phyloP scores from a whole-genome alignment of 495 filamentous ascomycete species.

The Evansstolkia leycettana region DNA sequence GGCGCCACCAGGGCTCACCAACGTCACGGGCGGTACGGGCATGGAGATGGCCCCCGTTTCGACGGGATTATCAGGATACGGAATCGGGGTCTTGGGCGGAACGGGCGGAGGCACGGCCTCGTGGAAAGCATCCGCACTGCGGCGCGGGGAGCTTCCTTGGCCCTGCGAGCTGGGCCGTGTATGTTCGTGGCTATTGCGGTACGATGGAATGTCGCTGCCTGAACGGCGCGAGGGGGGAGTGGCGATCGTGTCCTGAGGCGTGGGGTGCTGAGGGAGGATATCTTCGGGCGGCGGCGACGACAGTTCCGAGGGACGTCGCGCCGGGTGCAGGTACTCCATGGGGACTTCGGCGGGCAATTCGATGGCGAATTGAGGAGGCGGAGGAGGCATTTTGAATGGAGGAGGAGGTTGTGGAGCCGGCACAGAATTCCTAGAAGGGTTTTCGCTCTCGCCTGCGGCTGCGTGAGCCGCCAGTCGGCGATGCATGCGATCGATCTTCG shows the following conservation, averaged over 20 bases:
- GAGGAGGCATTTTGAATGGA: conserved; percentile 20
- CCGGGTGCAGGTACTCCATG: conserved; percentile 20
- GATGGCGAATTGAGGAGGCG: conserved; percentile 39
- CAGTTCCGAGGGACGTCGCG: conserved; percentile 45
- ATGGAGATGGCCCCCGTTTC: conserved; percentile 18
- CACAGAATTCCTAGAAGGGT: background rate
- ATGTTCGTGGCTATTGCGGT: conserved; percentile 24
- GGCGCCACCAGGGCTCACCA: conserved; percentile 5
- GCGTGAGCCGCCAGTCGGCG: conserved; percentile 27
- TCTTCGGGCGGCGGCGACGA: conserved; percentile 12
- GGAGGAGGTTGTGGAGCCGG: conserved; percentile 7
- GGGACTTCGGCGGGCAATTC: conserved; percentile 52
- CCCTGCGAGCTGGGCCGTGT: conserved; percentile 23
- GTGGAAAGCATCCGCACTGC: conserved; percentile 31
- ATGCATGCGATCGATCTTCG: conserved; percentile 65
- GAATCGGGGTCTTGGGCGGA: conserved; percentile 76
- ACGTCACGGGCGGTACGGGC: conserved; percentile 19
- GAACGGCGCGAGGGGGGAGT: conserved; percentile 24
- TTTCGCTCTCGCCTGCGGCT: conserved; percentile 18
- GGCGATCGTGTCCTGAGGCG: conserved; percentile 16
- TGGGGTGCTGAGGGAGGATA: conserved; percentile 21
- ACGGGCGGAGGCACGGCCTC: conserved; percentile 58
- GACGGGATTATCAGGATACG: conserved; percentile 28
- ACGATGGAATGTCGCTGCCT: conserved; percentile 19
- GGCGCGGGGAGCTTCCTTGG: conserved; percentile 26